Base-by-base conservation (phyloP, 1,139 yeast genomes). In the Pichia sp. region DNA sequence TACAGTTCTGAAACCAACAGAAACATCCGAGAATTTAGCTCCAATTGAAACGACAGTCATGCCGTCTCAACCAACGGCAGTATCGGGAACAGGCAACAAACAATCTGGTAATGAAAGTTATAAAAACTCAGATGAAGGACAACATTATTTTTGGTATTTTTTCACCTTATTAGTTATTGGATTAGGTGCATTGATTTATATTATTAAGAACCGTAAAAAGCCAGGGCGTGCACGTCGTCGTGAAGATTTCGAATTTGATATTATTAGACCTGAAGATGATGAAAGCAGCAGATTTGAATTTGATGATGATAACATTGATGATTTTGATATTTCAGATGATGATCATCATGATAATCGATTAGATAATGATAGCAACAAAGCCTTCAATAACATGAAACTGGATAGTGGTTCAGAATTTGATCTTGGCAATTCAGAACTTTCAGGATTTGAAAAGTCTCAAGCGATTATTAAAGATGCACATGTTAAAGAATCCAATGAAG, bases 221-320 rank as follows among this genome's bases (percentile, higher is more conserved):
- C 67, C 76, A 44, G 64, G 63, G 7, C 50, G 64, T 22, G 74
- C 83, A 57, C 74, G 89, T 64, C 74, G 87, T 65, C 76, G 84
- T 51, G 86, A 80, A 47, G 84, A 82, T 50, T 83, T 78, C 58
- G 94, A 84, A 61, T 84, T 84, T 61, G 94, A 84, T 61, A 82
- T 84, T 39, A 83, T 84, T 42, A 80, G 80, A 20, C 84, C 84
- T 1, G 53, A 51, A 16, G 83, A 78, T 56, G 90, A 83, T 40
- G 72, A 73, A 12, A 51, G 56, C 20, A 47, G 50, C 20, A 32
- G 64, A 56, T 38, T 57, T 37, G 48, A 45, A 32, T 45, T 45
- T 42, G 51, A 46, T 32, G 53, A 50, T 26, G 50, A 46, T 23
- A n/a, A 32, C 11, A 25, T 22, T 32, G 35, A 32, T 32, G 35